Evolutionary conservation across 1,284 basidiomycete genomes (phyloP).

Genomic region (Thecaphora frezii): DNA sequence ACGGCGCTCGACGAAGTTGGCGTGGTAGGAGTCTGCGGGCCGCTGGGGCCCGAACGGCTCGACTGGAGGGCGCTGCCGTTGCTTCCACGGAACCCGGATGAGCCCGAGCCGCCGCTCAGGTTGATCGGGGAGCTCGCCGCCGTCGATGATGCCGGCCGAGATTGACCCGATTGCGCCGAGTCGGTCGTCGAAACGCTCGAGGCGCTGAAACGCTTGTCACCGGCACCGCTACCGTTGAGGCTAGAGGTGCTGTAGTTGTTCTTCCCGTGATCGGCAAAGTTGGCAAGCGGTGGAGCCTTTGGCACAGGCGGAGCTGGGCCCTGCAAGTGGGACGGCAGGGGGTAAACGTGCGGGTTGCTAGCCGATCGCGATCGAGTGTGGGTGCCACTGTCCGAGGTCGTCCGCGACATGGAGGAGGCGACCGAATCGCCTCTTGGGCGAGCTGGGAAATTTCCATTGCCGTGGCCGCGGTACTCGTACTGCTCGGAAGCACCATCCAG

Average conservation of each 20-base stretch:
- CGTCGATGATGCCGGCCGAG: constrained; percentile 37
- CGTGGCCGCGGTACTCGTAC: constrained; percentile 1
- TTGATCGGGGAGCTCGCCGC: constrained; percentile 46
- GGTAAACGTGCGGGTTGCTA: constrained; percentile 38
- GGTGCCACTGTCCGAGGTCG: constrained; percentile 22
- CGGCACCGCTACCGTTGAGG: constrained; percentile 1
- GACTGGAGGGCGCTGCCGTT: neutral
- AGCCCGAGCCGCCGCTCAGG: neutral
- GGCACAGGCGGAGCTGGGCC: constrained; percentile 38
- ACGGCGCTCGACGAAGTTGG: constrained; percentile 37
- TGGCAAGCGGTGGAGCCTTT: constrained; percentile 6
- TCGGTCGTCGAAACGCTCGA: constrained; percentile 44
- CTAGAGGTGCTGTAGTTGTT: constrained; percentile 4
- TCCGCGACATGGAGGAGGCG: constrained; percentile 27
- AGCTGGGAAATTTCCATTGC: neutral
- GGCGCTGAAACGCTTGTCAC: constrained; percentile 37
- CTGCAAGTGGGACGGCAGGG: constrained; percentile 21
- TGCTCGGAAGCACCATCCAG: constrained; percentile 27
- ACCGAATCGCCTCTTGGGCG: constrained; percentile 21
- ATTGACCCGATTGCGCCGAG: constrained; percentile 29
- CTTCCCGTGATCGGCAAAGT: constrained; percentile 7
- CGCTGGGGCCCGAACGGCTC: neutral
- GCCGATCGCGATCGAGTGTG: constrained; percentile 37
- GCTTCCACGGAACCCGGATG: neutral
- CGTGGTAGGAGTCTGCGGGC: neutral